A percentile compares a stretch with the other conserved stretches of the same genome.
Conservation (phyloP, 805 yeast genomes). For the Priceomyces medius region DNA sequence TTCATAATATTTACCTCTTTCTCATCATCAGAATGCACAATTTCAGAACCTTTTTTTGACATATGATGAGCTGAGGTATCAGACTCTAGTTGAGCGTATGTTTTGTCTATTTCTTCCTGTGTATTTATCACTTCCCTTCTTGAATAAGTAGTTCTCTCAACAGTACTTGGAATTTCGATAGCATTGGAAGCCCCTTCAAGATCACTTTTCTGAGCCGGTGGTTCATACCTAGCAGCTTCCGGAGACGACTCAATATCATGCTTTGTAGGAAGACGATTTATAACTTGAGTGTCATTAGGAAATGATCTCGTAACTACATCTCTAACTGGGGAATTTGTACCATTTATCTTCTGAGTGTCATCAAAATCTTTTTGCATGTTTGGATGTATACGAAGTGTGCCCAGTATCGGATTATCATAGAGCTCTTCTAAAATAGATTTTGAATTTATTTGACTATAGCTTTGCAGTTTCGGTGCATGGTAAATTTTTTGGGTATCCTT, state of each 20-base stretch:
- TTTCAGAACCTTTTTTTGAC: neutral
- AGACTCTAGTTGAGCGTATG: neutral
- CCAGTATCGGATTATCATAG: neutral
- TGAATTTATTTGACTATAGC: neutral
- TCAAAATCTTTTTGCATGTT: neutral
- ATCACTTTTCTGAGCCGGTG: neutral
- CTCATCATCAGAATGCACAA: slow-evolving; percentile 7
- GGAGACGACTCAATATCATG: neutral
- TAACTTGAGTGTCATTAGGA: slow-evolving; percentile 15
- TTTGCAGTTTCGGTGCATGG: too few relatives aligned
- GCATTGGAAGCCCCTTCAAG: slow-evolving; percentile 3
- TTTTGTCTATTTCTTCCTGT: slow-evolving; percentile 17
- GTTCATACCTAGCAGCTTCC: neutral
- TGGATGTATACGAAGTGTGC: neutral
- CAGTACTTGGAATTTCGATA: slow-evolving; percentile 22
- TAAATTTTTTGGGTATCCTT: slow-evolving; percentile 1
- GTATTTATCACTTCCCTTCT: slow-evolving; percentile 35
- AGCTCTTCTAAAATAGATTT: neutral
- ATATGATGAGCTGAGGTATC: too few relatives aligned
- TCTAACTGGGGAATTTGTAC: neutral
- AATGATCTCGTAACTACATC: slow-evolving; percentile 1
- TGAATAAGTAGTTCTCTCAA: slow-evolving; percentile 14
- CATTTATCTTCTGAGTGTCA: slow-evolving; percentile 4
- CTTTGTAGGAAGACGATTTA: slow-evolving; percentile 7
- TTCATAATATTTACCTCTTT: slow-evolving; percentile 1